phyloP scores from a whole-genome alignment of 2,329 filamentous ascomycete genomes.

The Stachybotrys echinatus region DNA sequence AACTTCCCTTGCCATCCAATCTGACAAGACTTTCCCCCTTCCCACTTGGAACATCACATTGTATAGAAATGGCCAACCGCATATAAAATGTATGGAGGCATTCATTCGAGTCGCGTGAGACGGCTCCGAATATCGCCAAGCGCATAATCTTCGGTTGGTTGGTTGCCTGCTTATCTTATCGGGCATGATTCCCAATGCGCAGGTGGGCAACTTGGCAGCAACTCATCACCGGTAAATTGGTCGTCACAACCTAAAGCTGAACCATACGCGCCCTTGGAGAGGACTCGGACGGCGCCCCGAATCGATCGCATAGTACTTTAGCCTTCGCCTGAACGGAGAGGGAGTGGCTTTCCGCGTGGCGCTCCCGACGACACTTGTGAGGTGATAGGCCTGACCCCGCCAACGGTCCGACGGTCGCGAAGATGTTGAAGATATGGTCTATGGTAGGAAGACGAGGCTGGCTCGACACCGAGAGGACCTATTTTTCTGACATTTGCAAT shows the following conservation, averaged over 20 bases:
- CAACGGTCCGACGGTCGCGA: conserved; percentile 26
- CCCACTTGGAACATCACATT: too few species aligned
- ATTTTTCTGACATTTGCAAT: conserved; percentile 19
- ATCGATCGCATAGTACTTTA: background rate
- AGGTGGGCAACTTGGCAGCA: background rate
- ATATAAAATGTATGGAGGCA: too few species aligned
- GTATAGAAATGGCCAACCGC: too few species aligned
- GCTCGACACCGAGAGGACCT: conserved; percentile 19
- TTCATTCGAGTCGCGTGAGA: too few species aligned
- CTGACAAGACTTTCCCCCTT: too few species aligned
- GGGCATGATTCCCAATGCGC: background rate
- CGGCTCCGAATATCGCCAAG: too few species aligned
- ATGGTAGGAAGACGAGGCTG: conserved; percentile 55
- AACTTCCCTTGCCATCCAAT: too few species aligned
- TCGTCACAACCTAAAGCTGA: too few species aligned
- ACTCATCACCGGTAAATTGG: background rate
- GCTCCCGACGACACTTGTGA: background rate
- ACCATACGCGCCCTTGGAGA: background rate
- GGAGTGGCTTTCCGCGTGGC: background rate
- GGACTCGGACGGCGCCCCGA: background rate
- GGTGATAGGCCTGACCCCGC: background rate
- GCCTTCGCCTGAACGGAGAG: background rate
- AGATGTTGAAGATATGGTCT: conserved; percentile 99
- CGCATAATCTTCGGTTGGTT: background rate
- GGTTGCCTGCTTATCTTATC: background rate